These are phyloP conservation scores for Dipodascus albidus DNA, from an alignment of 805 yeast species.

Conservation along the genomic window DNA sequence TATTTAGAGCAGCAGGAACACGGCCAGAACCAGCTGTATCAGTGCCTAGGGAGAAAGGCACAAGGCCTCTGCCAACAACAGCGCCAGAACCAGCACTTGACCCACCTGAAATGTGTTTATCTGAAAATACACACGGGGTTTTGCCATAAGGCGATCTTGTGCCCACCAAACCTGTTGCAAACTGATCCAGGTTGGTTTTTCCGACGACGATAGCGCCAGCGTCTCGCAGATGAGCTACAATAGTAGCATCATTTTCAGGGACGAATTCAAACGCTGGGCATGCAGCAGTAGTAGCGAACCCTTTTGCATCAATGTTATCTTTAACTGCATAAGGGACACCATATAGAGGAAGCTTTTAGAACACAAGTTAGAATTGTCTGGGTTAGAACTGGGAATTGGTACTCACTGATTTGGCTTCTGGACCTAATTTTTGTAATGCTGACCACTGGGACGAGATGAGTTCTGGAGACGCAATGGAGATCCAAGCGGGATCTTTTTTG, in stretches of 20 bases:
- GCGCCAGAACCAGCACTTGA: constrained; percentile 94
- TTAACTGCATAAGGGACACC: constrained; percentile 95
- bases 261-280: constrained; percentile 73
- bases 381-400: constrained; percentile 3
- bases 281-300: constrained; percentile 84
- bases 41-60: constrained; percentile 83
- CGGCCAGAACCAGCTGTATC: constrained; percentile 98
- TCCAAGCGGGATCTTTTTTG: constrained; percentile 80
- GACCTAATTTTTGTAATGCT: constrained; percentile 37
- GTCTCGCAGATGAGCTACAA: constrained; percentile 60
- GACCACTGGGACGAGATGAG: constrained; percentile 68
- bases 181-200: constrained; percentile 91
- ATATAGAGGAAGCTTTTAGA: constrained; percentile 42
- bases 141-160: constrained; percentile 91
- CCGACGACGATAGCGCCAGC: constrained; percentile 92
- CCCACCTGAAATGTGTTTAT: constrained; percentile 83
- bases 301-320: constrained; percentile 85
- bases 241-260: constrained; percentile 64
- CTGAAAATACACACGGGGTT: constrained; percentile 68
- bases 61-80: constrained; percentile 80
- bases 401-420: constrained; percentile 40
- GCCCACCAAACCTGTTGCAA: constrained; percentile 96
- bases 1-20: constrained; percentile 93
- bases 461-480: constrained; percentile 57
- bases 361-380: constrained; percentile 1